Evolutionary conservation across 169 alveolate genomes (phyloP).

Genomic region (Plasmodium berghei): DNA sequence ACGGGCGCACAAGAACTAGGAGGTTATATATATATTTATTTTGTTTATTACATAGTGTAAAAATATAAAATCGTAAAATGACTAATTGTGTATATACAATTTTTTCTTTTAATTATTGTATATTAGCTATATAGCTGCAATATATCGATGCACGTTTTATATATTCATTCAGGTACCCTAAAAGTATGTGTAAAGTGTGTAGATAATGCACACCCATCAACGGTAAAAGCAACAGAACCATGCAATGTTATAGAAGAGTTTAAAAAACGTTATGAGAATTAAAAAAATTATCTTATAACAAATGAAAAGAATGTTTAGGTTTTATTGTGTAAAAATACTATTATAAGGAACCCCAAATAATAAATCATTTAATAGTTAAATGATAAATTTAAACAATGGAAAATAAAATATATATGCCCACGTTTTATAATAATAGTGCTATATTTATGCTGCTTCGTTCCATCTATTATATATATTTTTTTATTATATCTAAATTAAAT

Average conservation of each 20-base stretch:
- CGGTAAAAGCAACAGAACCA: slow-evolving; percentile 13
- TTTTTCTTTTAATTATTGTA: too few relatives aligned
- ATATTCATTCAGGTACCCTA: slow-evolving; percentile 9
- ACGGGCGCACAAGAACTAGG: slow-evolving; percentile 46
- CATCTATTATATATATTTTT: too few relatives aligned
- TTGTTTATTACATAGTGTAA: neutral
- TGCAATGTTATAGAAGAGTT: slow-evolving; percentile 37
- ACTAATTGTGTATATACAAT: neutral
- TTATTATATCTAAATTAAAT: too few relatives aligned
- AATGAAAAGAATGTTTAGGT: neutral
- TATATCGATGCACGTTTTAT: neutral
- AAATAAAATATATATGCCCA: too few relatives aligned
- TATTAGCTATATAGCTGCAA: neutral
- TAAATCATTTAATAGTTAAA: too few relatives aligned
- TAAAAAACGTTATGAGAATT: slow-evolving; percentile 11
- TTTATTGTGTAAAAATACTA: neutral
- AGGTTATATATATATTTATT: slow-evolving; percentile 26
- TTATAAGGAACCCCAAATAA: too few relatives aligned
- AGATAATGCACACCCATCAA: slow-evolving; percentile 42
- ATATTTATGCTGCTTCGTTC: too few relatives aligned
- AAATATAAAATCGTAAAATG: slow-evolving; percentile 2
- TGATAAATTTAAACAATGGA: too few relatives aligned
- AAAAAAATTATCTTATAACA: neutral
- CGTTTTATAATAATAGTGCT: too few relatives aligned
- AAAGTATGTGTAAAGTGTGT: slow-evolving; percentile 68